Conservation (phyloP, 345 rosid species). For the Hibiscus tridactylites region DNA sequence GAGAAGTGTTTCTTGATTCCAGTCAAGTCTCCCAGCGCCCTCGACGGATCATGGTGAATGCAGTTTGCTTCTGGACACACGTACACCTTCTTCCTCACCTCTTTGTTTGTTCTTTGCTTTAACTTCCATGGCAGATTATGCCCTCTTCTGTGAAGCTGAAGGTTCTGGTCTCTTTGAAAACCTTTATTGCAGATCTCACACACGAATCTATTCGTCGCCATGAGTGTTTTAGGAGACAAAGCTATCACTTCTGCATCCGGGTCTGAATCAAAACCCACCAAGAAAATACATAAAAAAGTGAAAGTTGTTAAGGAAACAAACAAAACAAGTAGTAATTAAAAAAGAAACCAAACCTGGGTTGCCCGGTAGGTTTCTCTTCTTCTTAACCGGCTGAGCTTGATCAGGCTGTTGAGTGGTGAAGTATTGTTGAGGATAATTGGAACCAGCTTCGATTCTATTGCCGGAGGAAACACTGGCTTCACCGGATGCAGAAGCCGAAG, state of each 20-base stretch:
- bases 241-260: conserved; percentile 87
- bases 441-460: conserved; percentile 45
- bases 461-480: conserved; percentile 78
- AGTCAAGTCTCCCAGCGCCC: conserved; percentile 63
- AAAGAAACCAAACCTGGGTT: conserved; percentile 58
- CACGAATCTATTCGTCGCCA: conserved; percentile 63
- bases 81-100: conserved; percentile 47
- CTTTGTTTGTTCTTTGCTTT: conserved; percentile 43
- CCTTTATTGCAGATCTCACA: conserved; percentile 68
- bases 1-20: conserved; percentile 59
- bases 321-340: neutral
- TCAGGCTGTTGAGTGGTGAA: conserved; percentile 29
- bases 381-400: conserved; percentile 45
- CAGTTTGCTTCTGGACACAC: conserved; percentile 50
- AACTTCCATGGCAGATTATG: conserved; percentile 65
- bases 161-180: conserved; percentile 61
- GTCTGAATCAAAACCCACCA: conserved; percentile 26
- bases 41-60: conserved; percentile 51
- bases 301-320: neutral
- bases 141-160: conserved; percentile 62
- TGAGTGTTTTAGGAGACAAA: conserved; percentile 65
- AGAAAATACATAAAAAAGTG: neutral
- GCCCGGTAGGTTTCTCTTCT: conserved; percentile 81
- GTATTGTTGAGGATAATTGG: conserved; percentile 31
- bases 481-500: conserved; percentile 78